phyloP scores from a whole-genome alignment of 2,329 filamentous ascomycete genomes.

The Scedosporium dehoogii region DNA sequence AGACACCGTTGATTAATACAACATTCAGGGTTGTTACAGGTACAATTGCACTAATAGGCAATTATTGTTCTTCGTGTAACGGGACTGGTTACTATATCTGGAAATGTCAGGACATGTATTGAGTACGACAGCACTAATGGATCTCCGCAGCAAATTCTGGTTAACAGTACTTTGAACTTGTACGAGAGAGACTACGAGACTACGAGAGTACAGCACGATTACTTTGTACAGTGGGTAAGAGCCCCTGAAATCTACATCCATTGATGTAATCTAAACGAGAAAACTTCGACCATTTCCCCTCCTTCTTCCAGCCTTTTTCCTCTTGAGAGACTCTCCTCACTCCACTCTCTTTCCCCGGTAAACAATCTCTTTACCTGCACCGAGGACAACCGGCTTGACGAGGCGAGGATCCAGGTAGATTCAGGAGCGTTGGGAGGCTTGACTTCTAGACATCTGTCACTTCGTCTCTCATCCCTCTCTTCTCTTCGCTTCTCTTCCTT shows the following conservation, averaged over 20 bases:
- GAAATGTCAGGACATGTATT: neutral
- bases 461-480: neutral
- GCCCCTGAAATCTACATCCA: neutral
- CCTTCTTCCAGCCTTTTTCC: neutral
- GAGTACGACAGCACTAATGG: neutral
- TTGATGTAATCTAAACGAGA: neutral
- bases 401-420: neutral
- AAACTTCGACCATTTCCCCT: neutral
- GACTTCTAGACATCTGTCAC: neutral
- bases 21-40: neutral
- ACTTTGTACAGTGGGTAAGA: neutral
- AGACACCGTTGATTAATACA: neutral
- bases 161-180: neutral
- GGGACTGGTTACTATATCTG: neutral
- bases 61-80: neutral
- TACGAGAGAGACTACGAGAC: neutral
- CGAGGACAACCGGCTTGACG: neutral
- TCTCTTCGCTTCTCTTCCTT: neutral
- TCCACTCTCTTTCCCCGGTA: neutral
- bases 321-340: neutral
- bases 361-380: neutral
- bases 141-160: neutral
- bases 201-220: neutral
- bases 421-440: neutral
- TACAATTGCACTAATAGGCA: too few relatives aligned